A percentile compares a stretch with the other conserved stretches of the same genome.
Conservation (phyloP, 2,329 filamentous ascomycete species). For the Arthrobotrys sinensis region DNA sequence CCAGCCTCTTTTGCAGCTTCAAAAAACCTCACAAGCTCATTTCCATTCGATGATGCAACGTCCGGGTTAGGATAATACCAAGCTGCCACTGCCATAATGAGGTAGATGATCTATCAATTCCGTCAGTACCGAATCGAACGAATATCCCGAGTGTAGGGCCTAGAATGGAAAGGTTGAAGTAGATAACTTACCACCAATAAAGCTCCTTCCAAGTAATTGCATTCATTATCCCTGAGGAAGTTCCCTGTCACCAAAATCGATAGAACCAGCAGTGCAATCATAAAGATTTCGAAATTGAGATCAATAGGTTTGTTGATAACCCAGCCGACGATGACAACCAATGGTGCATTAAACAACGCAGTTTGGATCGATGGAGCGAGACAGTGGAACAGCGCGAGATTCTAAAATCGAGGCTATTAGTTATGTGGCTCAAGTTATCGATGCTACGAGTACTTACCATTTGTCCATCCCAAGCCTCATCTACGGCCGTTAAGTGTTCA, state of each 20-base stretch:
- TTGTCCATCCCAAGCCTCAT: slow-evolving; percentile 86
- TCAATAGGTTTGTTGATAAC: slow-evolving; percentile 79
- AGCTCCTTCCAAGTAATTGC: slow-evolving; percentile 89
- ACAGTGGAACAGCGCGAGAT: slow-evolving; percentile 87
- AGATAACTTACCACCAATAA: slow-evolving; percentile 76
- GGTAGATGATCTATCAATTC: slow-evolving; percentile 73
- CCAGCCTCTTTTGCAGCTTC: slow-evolving; percentile 2
- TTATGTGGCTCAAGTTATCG: not conserved
- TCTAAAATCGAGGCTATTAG: slow-evolving; percentile 72
- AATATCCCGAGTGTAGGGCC: not conserved
- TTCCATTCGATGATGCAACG: slow-evolving; percentile 54
- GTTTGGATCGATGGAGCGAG: slow-evolving; percentile 91
- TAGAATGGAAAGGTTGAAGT: not conserved
- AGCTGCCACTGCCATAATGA: slow-evolving; percentile 75
- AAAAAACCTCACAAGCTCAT: slow-evolving; percentile 10
- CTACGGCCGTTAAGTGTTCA: slow-evolving; percentile 85
- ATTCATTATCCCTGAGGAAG: slow-evolving; percentile 88
- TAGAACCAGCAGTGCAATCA: slow-evolving; percentile 84
- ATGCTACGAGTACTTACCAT: slow-evolving; percentile 61
- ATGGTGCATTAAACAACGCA: slow-evolving; percentile 86
- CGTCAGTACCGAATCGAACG: slow-evolving; percentile 70
- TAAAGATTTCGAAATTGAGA: slow-evolving; percentile 89
- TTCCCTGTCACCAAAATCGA: slow-evolving; percentile 89
- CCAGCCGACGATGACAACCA: slow-evolving; percentile 89
- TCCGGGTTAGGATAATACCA: slow-evolving; percentile 73